Evolutionary conservation across 169 alveolate species (phyloP).

Genomic region (Cytauxzoon felis): DNA sequence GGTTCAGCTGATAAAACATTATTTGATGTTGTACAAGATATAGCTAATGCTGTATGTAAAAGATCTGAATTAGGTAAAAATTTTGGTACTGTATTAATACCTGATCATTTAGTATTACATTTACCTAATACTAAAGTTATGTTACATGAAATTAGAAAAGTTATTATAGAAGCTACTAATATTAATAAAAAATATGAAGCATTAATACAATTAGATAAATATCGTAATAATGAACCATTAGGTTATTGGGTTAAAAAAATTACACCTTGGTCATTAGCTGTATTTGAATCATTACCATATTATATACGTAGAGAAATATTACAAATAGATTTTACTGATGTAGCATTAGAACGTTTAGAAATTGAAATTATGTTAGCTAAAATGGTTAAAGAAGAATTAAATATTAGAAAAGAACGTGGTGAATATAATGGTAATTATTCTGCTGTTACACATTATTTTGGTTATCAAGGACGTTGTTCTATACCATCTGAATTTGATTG

Average conservation of each 20-base stretch:
- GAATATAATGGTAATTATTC: conserved; percentile 88
- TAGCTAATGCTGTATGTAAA: conserved; percentile 91
- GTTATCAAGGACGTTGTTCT: conserved; percentile 98
- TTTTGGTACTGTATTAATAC: conserved; percentile 94
- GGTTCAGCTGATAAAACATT: conserved; percentile 92
- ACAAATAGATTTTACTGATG: conserved; percentile 74
- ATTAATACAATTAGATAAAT: conserved; percentile 25
- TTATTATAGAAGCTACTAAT: conserved; percentile 68
- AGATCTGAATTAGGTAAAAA: conserved; percentile 91
- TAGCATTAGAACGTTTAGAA: conserved; percentile 77
- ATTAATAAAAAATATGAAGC: conserved; percentile 60
- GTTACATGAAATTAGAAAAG: conserved; percentile 85
- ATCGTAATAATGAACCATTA: conserved; percentile 1
- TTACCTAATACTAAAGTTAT: conserved; percentile 88
- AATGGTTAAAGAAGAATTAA: conserved; percentile 91
- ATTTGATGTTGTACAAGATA: conserved; percentile 89
- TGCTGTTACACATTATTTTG: conserved; percentile 95
- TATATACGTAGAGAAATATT: conserved; percentile 88
- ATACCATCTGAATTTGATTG: conserved; percentile 95
- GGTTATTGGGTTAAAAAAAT: conserved; percentile 71
- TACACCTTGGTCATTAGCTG: conserved; percentile 93
- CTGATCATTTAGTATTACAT: conserved; percentile 94
- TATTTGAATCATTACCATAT: conserved; percentile 89
- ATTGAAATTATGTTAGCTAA: conserved; percentile 92
- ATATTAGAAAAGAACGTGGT: conserved; percentile 83